Evolutionary conservation across 2,329 filamentous ascomycete genomes (phyloP).

Genomic region (Cytospora mali): DNA sequence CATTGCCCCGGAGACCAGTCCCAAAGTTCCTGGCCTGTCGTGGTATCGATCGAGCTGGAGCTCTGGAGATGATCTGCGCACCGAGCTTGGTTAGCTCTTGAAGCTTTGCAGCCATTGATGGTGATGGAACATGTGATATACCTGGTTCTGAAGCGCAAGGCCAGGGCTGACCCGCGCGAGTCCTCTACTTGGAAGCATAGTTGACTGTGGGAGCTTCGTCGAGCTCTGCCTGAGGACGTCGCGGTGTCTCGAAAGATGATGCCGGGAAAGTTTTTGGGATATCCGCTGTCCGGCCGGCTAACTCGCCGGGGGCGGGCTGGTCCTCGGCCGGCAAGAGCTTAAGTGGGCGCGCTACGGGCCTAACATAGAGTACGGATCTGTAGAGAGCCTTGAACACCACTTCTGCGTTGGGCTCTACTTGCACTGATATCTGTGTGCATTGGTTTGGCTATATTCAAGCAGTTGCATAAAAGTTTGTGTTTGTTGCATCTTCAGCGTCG

Average conservation of each 20-base stretch:
- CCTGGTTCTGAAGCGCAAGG: conserved; percentile 44
- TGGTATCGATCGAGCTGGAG: conserved; percentile 26
- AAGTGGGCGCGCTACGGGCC: background rate
- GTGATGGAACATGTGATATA: conserved; percentile 31
- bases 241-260: background rate
- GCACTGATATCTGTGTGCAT: no score
- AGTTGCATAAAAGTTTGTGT: no score
- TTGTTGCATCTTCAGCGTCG: no score
- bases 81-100: conserved; percentile 4
- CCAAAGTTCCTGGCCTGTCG: conserved; percentile 33
- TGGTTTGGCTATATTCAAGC: no score
- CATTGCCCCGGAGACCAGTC: conserved; percentile 34
- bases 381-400: no score
- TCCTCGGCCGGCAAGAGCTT: conserved; percentile 10
- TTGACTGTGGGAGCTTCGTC: conserved; percentile 22
- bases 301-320: background rate
- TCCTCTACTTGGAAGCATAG: conserved; percentile 60
- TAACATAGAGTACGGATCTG: background rate
- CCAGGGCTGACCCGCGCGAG: conserved; percentile 50
- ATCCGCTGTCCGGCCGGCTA: conserved; percentile 10
- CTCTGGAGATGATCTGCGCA: conserved; percentile 24
- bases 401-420: no score
- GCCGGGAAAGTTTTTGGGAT: conserved; percentile 14
- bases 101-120: background rate
- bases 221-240: conserved; percentile 12